Percentiles rank a stretch among this genome's conserved stretches.
phyloP scores from a whole-genome alignment of 2,329 filamentous ascomycete species.

The Tolypocladium sp. region DNA sequence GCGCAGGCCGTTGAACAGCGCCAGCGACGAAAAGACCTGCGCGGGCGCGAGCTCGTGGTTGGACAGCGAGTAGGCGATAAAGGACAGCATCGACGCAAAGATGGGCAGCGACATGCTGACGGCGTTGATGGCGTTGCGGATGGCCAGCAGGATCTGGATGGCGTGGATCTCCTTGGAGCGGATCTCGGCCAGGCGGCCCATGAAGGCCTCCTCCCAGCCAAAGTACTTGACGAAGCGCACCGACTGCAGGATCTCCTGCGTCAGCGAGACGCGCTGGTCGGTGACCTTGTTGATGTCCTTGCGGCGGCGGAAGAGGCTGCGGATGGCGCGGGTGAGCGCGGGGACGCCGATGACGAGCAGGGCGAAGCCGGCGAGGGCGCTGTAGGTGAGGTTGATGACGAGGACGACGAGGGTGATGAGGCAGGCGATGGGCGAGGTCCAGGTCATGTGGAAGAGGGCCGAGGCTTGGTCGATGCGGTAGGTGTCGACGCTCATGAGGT shows the following conservation, averaged over 20 bases:
- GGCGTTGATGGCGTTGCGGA: slow-evolving; percentile 78
- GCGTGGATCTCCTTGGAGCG: slow-evolving; percentile 67
- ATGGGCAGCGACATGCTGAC: slow-evolving; percentile 80
- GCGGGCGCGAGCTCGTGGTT: slow-evolving; percentile 64
- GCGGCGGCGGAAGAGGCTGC: slow-evolving; percentile 65
- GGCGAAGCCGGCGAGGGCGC: slow-evolving; percentile 78
- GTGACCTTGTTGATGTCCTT: slow-evolving; percentile 85
- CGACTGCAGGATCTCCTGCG: slow-evolving; percentile 83
- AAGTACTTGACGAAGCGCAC: slow-evolving; percentile 96
- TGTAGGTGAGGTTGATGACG: slow-evolving; percentile 81
- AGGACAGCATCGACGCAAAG: slow-evolving; percentile 90
- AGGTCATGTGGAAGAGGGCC: slow-evolving; percentile 83
- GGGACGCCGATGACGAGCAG: slow-evolving; percentile 73
- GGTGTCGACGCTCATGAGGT: slow-evolving; percentile 91
- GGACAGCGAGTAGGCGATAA: slow-evolving; percentile 69
- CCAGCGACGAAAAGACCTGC: slow-evolving; percentile 82
- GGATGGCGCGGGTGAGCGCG: slow-evolving; percentile 67
- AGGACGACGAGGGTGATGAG: slow-evolving; percentile 73
- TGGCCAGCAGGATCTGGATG: slow-evolving; percentile 76
- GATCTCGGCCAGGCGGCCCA: slow-evolving; percentile 65
- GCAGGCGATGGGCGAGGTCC: slow-evolving; percentile 75
- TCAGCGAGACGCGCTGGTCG: slow-evolving; percentile 82
- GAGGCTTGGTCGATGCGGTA: slow-evolving; percentile 85
- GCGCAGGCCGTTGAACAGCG: slow-evolving; percentile 84
- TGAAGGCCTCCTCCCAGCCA: slow-evolving; percentile 85